These are phyloP conservation scores for Quercus glauca DNA, from an alignment of 306 rosid genomes.

Conservation along the genomic window DNA sequence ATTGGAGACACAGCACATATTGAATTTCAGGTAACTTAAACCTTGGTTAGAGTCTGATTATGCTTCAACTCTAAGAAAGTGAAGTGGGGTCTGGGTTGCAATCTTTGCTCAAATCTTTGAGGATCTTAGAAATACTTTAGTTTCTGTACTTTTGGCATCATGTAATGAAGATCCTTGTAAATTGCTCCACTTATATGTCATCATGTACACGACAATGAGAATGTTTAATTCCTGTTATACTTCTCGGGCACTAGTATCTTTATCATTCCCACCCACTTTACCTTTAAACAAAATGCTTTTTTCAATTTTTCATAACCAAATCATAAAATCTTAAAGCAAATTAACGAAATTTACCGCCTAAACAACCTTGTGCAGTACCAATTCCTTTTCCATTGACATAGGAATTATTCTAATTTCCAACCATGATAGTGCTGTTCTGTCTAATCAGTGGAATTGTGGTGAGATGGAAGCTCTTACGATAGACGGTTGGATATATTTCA, in stretches of 20 bases:
- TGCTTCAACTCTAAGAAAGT: background rate
- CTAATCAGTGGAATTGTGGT: background rate
- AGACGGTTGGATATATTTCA: too few species aligned
- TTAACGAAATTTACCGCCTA: background rate
- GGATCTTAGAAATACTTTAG: background rate
- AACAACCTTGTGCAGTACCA: background rate
- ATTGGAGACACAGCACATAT: background rate
- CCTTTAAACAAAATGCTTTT: background rate
- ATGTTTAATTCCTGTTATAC: background rate
- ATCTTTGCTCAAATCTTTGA: background rate
- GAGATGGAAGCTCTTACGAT: background rate
- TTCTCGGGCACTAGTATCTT: background rate
- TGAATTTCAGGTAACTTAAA: background rate
- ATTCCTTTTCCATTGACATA: background rate
- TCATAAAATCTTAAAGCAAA: background rate
- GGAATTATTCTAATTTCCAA: too few species aligned
- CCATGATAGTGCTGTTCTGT: background rate
- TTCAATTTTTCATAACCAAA: background rate
- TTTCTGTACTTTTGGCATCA: background rate
- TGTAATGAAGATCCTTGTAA: background rate
- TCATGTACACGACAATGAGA: background rate
- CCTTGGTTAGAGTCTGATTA: background rate
- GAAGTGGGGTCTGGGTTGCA: background rate
- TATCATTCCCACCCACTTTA: background rate
- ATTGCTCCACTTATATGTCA: background rate